A percentile compares a stretch with the other conserved stretches of the same genome.
Evolutionary conservation across 257 asterid genomes (phyloP).

Genomic region (Penstemon newberryi): DNA sequence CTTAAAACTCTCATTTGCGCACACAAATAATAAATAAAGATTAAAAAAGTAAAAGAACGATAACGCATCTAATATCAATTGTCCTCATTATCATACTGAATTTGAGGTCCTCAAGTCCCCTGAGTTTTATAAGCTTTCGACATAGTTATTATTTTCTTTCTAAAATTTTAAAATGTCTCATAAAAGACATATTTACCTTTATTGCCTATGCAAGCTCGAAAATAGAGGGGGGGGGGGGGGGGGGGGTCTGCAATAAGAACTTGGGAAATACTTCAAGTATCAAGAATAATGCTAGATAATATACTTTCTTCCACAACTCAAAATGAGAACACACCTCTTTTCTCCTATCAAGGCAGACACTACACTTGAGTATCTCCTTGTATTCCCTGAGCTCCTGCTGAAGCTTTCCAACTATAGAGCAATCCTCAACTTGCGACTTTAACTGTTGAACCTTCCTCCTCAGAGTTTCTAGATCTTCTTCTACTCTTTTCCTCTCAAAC

Average conservation of each 20-base stretch:
- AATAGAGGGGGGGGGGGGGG: too few species aligned
- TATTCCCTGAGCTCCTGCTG: constrained; percentile 78
- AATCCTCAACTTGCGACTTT: constrained; percentile 61
- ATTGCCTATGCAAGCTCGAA: too few species aligned
- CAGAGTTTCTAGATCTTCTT: constrained; percentile 72
- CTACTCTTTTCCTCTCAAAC: constrained; percentile 83
- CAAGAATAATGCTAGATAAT: not conserved
- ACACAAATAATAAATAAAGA: not conserved
- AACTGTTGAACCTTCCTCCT: constrained; percentile 64
- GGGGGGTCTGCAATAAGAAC: not conserved
- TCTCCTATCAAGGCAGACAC: constrained; percentile 83
- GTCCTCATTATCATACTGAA: too few species aligned
- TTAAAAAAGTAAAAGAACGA: not conserved
- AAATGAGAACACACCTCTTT: constrained; percentile 68
- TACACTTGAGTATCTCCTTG: constrained; percentile 86
- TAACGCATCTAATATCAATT: not conserved
- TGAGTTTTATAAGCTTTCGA: too few species aligned
- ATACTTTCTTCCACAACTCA: not conserved
- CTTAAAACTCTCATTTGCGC: not conserved
- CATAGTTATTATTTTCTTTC: too few species aligned
- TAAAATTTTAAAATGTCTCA: too few species aligned
- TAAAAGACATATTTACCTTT: too few species aligned
- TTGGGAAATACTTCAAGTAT: not conserved
- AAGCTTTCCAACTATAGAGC: constrained; percentile 60
- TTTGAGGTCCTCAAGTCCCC: too few species aligned